Evolutionary conservation across 1,284 basidiomycete species (phyloP), one percentile per base, ranked within the genome.

Genomic region (Entoloma clypeatum): DNA sequence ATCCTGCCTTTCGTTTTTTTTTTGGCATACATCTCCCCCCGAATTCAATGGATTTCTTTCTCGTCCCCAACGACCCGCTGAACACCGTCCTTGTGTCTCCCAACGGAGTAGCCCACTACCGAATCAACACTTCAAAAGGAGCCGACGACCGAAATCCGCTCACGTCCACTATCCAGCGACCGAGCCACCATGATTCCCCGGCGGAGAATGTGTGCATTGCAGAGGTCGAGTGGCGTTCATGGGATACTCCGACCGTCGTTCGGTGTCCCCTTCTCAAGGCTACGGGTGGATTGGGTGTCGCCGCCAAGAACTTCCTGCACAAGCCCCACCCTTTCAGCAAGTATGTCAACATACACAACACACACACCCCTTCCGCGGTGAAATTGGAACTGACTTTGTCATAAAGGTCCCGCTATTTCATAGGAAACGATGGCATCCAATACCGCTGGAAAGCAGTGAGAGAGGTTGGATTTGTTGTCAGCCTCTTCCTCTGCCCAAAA

Each of bases 361-460:
- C n/a, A n/a, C 34, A 17, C 17, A 31, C 5, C 22, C 22, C 10
- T 23, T 39, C 21, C 35, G 9, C 13, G 18, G 25, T 9, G 4
- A 8, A 16, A 8, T 3, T 13, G 8, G 11, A n/a, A 25, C 18
- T 33, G 9, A 26, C 27, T 13, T 24, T 14, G 14, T 31, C 19
- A 21, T 23, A 9, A 22, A 76, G 74, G 31, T 65, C 70, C 26
- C 65, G 72, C 10, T 74, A 71, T 50, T 78, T 78, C 45, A 48
- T 73, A 14, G 74, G 72, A 7, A 64, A 72, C 45, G 73, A 76
- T 51, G 64, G 63, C 14, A 41, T 63, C 16, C 71, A 75, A 49
- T 78, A 77, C 54, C 57, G 64, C 28, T 77, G 75, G 75, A 75
- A 72, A 49, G 53, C 58, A 29, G 50, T 63, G 31, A 68, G 63